Conservation (phyloP, 108 stramenopile genomes). For the Aurantiochytrium sp. region DNA sequence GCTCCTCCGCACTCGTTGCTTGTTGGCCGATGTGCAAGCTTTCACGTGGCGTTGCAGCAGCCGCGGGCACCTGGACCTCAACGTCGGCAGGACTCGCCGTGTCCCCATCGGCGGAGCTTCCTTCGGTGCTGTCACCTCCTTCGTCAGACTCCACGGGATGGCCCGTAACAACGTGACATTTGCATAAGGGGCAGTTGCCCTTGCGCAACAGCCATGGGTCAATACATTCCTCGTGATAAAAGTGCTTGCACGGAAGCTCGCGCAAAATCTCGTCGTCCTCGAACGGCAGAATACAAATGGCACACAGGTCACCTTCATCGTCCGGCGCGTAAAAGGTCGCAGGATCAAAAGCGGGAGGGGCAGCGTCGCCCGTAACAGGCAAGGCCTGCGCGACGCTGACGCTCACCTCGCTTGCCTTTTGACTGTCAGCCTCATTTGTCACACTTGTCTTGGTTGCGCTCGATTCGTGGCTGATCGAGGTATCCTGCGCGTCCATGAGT, state of each 20-base stretch:
- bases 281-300: neutral
- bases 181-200: neutral
- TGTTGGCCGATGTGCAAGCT: neutral
- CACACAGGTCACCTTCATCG: neutral
- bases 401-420: neutral
- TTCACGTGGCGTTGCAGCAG: neutral
- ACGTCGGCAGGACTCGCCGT: neutral
- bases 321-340: neutral
- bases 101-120: neutral
- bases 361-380: neutral
- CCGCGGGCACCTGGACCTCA: neutral
- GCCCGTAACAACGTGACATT: neutral
- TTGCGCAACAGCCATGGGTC: constrained; percentile 10
- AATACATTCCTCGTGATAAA: neutral
- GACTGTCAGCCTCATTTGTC: neutral
- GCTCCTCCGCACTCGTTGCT: neutral
- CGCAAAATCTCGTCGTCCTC: neutral
- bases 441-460: neutral
- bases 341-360: neutral
- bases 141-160: neutral
- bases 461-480: neutral
- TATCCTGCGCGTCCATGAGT: neutral
- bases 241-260: neutral
- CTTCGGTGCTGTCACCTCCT: neutral
- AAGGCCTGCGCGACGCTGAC: neutral